These are phyloP conservation scores for Acacia acuminata DNA, from an alignment of 306 rosid genomes.

Conservation along the genomic window DNA sequence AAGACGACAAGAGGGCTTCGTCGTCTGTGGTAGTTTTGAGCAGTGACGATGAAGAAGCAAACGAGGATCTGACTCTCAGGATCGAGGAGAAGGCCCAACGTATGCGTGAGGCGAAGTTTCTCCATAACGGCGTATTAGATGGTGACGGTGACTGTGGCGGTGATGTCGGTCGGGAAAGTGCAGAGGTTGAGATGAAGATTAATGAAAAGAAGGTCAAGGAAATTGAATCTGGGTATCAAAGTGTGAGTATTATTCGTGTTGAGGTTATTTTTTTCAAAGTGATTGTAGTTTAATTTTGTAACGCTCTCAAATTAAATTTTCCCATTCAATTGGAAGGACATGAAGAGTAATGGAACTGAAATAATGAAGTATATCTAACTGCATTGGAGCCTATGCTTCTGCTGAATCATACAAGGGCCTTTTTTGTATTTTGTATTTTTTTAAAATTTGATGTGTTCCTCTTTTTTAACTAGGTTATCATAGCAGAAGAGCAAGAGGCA, in stretches of 20 bases:
- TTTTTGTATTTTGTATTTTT: neutral
- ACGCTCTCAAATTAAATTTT: neutral
- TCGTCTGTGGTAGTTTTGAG: constrained; percentile 23
- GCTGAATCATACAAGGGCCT: neutral
- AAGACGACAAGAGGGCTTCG: constrained; percentile 7
- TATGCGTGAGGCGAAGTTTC: constrained; percentile 47
- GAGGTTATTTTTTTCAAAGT: neutral
- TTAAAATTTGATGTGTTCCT: neutral
- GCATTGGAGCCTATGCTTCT: neutral
- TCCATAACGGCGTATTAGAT: constrained; percentile 12
- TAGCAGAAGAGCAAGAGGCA: constrained; percentile 40
- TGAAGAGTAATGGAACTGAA: neutral
- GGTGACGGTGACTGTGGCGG: neutral
- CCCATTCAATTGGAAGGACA: neutral
- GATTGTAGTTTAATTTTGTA: neutral
- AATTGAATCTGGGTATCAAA: constrained; percentile 37
- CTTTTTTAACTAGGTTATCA: constrained; percentile 36
- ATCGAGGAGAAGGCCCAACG: constrained; percentile 60
- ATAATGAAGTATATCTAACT: neutral
- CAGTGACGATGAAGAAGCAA: constrained; percentile 74
- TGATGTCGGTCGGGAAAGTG: neutral
- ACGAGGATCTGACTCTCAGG: constrained; percentile 73
- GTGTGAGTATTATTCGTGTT: constrained; percentile 44
- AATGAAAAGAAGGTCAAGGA: constrained; percentile 36
- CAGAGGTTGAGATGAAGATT: neutral